Evolutionary conservation across 768 basidiomycete species (phyloP), one percentile per base, ranked within the genome.

Genomic region (Mycena maculata): DNA sequence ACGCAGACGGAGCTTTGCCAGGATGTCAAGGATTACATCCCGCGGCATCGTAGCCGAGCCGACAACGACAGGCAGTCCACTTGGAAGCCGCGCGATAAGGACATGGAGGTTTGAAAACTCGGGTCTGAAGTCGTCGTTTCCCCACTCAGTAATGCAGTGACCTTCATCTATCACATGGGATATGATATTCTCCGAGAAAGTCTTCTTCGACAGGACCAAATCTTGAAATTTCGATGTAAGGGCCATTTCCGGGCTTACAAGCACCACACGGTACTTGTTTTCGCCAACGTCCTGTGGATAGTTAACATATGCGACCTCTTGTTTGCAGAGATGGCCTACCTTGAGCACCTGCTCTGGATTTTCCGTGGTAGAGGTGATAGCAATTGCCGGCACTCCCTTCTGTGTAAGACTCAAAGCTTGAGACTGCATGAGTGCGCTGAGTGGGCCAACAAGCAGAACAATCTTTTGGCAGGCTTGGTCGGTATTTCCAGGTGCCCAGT

Each of bases 101-200:
- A 55, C 8, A 20, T 41, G 44, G 1, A 63, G 53, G 10, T 63
- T 54, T 0, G 61, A 63, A 31, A 45, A 63, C 18, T 63, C 52
- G 3, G 61, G 61, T 10, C 60, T 22, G 23, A 60, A 60, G 27
- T 50, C 60, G 33, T 60, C 60, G 28, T 60, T 60, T 2, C 69
- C 73, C 72, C 75, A 74, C 25, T 69, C 42, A 3, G 28, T 66
- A 11, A 74, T 50, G 25, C 72, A 72, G 49, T 76, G 75, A 2
- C 45, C 69, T 27, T 76, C 71, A 39, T 76, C 69, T 0, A 74
- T 49, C 1, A 66, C 39, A 0, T 70, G 31, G 12, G 38, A 50
- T 9, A 62, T 61, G 45, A 60, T 30, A 16, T 53, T 60, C n/a
- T 58, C 48, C 22, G 16, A 8, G 44, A 55, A 69, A 38, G 44